phyloP scores from a whole-genome alignment of 306 rosid genomes.

The Vachellia collinsii region DNA sequence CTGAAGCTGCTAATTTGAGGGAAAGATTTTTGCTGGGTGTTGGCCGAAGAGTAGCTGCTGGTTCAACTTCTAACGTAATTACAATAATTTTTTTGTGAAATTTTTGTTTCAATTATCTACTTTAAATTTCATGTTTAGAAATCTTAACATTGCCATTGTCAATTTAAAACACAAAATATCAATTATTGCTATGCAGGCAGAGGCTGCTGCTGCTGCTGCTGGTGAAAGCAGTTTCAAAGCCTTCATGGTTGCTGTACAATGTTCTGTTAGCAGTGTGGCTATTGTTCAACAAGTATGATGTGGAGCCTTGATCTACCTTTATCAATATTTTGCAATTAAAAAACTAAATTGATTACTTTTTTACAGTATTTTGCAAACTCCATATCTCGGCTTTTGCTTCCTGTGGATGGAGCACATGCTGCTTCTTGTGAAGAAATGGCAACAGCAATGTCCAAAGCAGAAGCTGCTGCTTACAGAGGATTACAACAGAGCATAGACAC shows the following conservation, averaged over 20 bases:
- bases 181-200: conserved; percentile 70
- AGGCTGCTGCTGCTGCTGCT: conserved; percentile 99
- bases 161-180: conserved; percentile 35
- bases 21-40: conserved; percentile 84
- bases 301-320: conserved; percentile 35
- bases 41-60: conserved; percentile 96
- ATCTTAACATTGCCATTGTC: conserved; percentile 29
- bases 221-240: conserved; percentile 99
- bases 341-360: conserved; percentile 42
- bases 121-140: background rate
- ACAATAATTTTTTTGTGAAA: conserved; percentile 28
- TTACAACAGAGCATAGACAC: conserved; percentile 91
- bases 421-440: conserved; percentile 98
- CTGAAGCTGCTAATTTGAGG: conserved; percentile 94
- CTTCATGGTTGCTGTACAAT: conserved; percentile 98
- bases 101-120: conserved; percentile 32
- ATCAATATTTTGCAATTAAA: conserved; percentile 21
- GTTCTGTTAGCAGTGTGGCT: conserved; percentile 97
- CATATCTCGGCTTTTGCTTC: conserved; percentile 91
- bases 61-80: conserved; percentile 91
- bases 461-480: conserved; percentile 95
- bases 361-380: conserved; percentile 87
- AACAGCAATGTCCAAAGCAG: conserved; percentile 95
- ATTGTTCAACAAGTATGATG: conserved; percentile 87
- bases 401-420: conserved; percentile 99